Evolutionary conservation across 1,284 basidiomycete species (phyloP), one percentile per base, ranked within the genome.

Genomic region (Cutaneotrichosporon cavernicola): DNA sequence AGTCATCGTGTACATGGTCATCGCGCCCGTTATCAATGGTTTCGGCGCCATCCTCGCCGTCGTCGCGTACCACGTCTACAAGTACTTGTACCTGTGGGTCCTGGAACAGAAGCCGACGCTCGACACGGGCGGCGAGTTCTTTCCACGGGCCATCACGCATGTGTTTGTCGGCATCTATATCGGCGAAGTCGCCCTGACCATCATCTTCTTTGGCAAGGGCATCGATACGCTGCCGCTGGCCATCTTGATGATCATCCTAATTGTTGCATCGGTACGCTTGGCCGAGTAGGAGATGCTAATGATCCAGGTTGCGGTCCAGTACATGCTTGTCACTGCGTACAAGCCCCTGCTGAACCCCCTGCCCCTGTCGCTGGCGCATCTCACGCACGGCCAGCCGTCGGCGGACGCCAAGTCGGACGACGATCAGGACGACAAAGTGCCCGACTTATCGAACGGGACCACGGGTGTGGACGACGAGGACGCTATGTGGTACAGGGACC

Each of bases 61-160:
- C 78, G 80, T 90, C 50, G 91, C 92, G 79, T 97, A 90, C 80
- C 81, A 87, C 66, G 81, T 92, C 36, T 95, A 90, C 85, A 97
- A 97, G 81, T 95, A 93, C 74, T 84, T 90, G 32, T 93, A 92
- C 84, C 82, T 90, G 56, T 94, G 88, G 85, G 76, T 79, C 38
- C 86, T 89, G 74, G 89, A 92, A 68, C 89, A 91, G 75, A 87
- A 88, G n/a, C 80, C 86, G 0, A 81, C 85, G 2, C 83, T 82
- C 58, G 96, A 99, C 70, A 98, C 96, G 0, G 95, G 93, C 34
- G 96, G 96, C 0, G 80, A 91, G 58, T 98, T 97, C 84, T 98
- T 96, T 84, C 94, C 94, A 51, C 91, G 89, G 80, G 96, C 96
- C 2, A 87, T 98, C 53, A 87, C 90, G 60, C 95, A 97, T 74